Evolutionary conservation across 2,329 filamentous ascomycete species (phyloP), one percentile per base, ranked within the genome.

Genomic region (Helicocarpus griseus): DNA sequence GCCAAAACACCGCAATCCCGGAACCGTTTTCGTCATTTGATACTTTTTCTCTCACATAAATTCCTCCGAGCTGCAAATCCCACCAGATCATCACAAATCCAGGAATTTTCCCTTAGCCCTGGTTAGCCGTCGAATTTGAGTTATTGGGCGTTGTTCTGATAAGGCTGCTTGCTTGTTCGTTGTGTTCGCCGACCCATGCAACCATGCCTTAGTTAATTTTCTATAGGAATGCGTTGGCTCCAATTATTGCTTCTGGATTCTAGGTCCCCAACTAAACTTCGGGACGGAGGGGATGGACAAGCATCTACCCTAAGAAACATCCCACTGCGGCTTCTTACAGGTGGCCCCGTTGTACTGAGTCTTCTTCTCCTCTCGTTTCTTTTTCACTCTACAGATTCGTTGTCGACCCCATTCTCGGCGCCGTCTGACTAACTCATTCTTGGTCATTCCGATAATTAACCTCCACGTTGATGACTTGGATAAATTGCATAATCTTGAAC

Each of bases 191-290:
- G 17, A 41, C 21, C n/a, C 38, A 50, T 53, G 48, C 52, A 49
- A 51, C 48, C 40, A 33, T 53, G 52, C 52, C 46, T 54, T 51
- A 51, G 52, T 48, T 35, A 39, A 22, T 29, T 22, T 41, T 53
- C 51, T 44, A 6, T 11, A 44, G n/a, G 22, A 48, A 48, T 54
- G 53, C 41, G 53, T 47, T 54, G 53, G 53, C 53, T 53, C 53
- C 53, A 54, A 53, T 54, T 54, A 46, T 50, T 33, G 33, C 47
- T 39, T 46, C 50, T 24, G 26, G 33, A 46, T 48, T 47, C 51
- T 33, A 46, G 41, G 31, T 45, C 43, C 17, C 36, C 47, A 28
- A 52, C 28, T 29, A 17, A n/a, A 17, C 46, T 28, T 48, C 29
- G 24, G 39, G 45, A 46, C 24, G 14, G 39, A 39, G 28, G 41